Conservation (phyloP, 1,139 yeast genomes). For the Geotrichum histeridarum region DNA sequence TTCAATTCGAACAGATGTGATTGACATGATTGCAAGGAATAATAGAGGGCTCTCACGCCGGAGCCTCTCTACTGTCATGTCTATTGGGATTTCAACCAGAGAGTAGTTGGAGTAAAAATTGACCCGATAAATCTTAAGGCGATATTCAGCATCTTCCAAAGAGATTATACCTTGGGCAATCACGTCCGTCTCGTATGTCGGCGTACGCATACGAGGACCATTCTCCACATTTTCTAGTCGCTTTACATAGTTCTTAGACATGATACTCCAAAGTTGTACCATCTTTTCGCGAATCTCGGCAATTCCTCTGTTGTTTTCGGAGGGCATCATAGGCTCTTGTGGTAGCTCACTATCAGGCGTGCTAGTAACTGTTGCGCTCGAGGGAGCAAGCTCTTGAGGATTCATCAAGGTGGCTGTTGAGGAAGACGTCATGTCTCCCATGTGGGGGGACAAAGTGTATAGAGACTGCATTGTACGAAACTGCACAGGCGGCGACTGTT, state of each 20-base stretch:
- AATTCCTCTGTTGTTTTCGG: conserved; percentile 17
- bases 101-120: conserved; percentile 42
- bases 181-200: conserved; percentile 32
- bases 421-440: background rate
- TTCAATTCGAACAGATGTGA: conserved; percentile 46
- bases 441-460: background rate
- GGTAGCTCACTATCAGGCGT: background rate
- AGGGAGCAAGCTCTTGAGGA: background rate
- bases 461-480: background rate
- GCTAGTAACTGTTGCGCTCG: background rate
- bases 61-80: conserved; percentile 45
- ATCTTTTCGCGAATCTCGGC: conserved; percentile 32
- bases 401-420: background rate
- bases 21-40: conserved; percentile 60
- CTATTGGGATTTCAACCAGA: conserved; percentile 48
- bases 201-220: conserved; percentile 23
- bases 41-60: conserved; percentile 53
- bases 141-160: conserved; percentile 32
- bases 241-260: conserved; percentile 28
- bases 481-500: background rate
- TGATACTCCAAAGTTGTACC: conserved; percentile 31
- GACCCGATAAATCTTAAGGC: conserved; percentile 32
- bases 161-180: conserved; percentile 34
- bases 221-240: conserved; percentile 28
- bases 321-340: background rate